These are phyloP conservation scores for Adansonia gregorii DNA, from an alignment of 441 rosid species.

Conservation along the genomic window DNA sequence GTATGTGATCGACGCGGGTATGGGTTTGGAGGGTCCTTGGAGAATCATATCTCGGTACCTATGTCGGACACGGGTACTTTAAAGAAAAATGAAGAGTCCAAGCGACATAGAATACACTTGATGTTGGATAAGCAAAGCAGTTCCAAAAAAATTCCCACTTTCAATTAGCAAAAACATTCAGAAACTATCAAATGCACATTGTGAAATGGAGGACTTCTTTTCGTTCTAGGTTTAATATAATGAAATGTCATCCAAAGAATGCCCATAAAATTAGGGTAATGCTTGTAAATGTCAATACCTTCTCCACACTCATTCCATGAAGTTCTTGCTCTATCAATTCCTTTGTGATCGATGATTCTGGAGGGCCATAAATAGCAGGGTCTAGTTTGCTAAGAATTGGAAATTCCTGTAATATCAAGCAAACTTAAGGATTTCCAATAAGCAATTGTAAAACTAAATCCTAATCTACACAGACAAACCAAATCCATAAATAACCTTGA, in stretches of 20 bases:
- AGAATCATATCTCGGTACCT: no score
- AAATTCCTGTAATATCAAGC: constrained; percentile 56
- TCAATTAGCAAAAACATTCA: background rate
- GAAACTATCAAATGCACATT: background rate
- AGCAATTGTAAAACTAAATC: constrained; percentile 16
- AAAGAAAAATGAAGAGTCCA: no score
- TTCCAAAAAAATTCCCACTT: background rate
- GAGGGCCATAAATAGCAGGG: constrained; percentile 79
- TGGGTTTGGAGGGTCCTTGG: no score
- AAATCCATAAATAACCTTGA: constrained; percentile 48
- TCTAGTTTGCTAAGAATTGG: constrained; percentile 89
- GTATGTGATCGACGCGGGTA: no score
- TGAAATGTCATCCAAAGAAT: background rate
- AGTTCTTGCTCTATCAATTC: constrained; percentile 81
- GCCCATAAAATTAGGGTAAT: background rate
- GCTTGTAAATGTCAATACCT: constrained; percentile 47
- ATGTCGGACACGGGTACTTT: no score
- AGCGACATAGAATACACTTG: background rate
- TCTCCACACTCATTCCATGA: constrained; percentile 64
- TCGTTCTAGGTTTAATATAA: no score
- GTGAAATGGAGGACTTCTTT: background rate
- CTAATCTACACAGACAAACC: background rate
- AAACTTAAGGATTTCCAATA: constrained; percentile 24
- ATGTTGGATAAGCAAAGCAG: constrained; percentile 4
- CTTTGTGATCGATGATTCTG: constrained; percentile 79